phyloP scores from a whole-genome alignment of 75 land plant species.

The Sequoiadendron giganteum region DNA sequence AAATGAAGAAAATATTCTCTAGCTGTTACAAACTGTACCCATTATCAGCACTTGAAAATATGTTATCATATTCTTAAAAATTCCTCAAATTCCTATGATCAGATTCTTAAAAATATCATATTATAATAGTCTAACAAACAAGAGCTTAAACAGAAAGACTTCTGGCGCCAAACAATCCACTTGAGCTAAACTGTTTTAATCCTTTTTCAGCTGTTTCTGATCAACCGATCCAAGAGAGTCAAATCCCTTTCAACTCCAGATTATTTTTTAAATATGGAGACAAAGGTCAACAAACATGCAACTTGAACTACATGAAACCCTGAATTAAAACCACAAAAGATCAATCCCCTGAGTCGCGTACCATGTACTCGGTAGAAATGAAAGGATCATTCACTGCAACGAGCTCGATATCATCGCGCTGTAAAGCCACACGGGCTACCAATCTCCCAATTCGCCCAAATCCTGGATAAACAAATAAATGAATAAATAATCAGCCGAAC shows the following conservation, averaged over 20 bases:
- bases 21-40: too few relatives aligned
- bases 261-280: neutral
- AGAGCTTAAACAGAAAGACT: neutral
- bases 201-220: neutral
- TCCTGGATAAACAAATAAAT: constrained; percentile 19
- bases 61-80: too few relatives aligned
- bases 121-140: too few relatives aligned
- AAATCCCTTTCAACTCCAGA: neutral
- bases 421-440: constrained; percentile 49
- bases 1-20: too few relatives aligned
- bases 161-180: neutral
- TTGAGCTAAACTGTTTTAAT: neutral
- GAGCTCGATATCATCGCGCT: constrained; percentile 56
- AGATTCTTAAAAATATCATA: too few relatives aligned
- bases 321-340: neutral
- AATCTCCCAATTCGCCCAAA: constrained; percentile 63
- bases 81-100: too few relatives aligned
- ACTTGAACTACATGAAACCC: neutral
- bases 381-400: constrained; percentile 77
- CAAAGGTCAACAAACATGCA: neutral
- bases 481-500: neutral
- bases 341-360: constrained; percentile 4
- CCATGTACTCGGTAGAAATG: constrained; percentile 65
- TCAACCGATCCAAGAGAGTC: neutral
- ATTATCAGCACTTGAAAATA: too few relatives aligned